phyloP scores from a whole-genome alignment of 805 yeast genomes.

The Sugiyamaella smithiae region DNA sequence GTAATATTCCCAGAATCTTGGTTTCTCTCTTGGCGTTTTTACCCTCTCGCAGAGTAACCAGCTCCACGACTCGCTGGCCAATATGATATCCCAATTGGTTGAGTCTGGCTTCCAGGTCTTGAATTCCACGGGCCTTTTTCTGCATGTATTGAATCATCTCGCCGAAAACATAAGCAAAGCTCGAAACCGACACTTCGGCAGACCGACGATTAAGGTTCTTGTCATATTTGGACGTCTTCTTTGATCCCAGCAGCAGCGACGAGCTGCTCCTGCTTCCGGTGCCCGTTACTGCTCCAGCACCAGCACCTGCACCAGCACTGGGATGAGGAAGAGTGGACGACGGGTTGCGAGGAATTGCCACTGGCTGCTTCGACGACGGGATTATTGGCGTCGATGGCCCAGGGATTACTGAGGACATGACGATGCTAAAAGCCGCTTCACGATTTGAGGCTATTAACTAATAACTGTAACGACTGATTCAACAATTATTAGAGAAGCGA shows the following conservation, averaged over 20 bases:
- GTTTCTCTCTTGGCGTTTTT: slow-evolving; percentile 63
- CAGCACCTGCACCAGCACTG: slow-evolving; percentile 10
- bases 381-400: slow-evolving; percentile 28
- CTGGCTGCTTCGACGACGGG: slow-evolving; percentile 27
- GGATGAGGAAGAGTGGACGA: slow-evolving; percentile 34
- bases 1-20: slow-evolving; percentile 62
- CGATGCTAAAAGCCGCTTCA: slow-evolving; percentile 1
- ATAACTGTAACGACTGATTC: too few relatives aligned
- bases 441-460: too few relatives aligned
- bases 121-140: slow-evolving; percentile 49
- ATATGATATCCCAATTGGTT: slow-evolving; percentile 75
- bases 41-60: slow-evolving; percentile 67
- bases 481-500: too few relatives aligned
- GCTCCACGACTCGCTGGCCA: slow-evolving; percentile 69
- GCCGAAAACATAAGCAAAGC: slow-evolving; percentile 66
- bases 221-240: slow-evolving; percentile 43
- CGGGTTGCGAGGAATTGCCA: slow-evolving; percentile 39
- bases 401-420: slow-evolving; percentile 16
- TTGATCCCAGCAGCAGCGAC: slow-evolving; percentile 1
- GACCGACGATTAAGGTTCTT: slow-evolving; percentile 62
- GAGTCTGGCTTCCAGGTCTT: slow-evolving; percentile 59
- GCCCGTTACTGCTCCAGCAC: not conserved
- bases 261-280: slow-evolving; percentile 8
- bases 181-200: slow-evolving; percentile 63
- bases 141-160: slow-evolving; percentile 69